A percentile compares a stretch with the other conserved stretches of the same genome.
Evolutionary conservation across 495 filamentous ascomycete genomes (phyloP).

Genomic region (Penicillium tannophilum): DNA sequence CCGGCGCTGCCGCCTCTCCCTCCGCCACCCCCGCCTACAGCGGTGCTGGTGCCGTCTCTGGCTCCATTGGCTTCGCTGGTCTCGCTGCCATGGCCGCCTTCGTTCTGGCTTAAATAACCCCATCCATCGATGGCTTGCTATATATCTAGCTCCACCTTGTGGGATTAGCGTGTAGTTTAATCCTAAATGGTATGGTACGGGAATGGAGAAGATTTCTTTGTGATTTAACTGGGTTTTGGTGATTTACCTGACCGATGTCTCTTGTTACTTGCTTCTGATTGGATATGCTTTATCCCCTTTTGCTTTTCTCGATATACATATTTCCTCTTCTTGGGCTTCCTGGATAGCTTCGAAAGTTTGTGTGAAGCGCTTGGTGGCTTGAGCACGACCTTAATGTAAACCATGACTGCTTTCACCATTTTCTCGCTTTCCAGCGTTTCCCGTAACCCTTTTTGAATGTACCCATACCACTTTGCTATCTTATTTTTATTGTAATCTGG

Average conservation of each 20-base stretch:
- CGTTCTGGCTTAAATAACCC: constrained; percentile 55
- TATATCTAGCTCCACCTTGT: constrained; percentile 13
- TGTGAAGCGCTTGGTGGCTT: constrained; percentile 48
- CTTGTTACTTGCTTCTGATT: constrained; percentile 30
- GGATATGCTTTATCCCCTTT: constrained; percentile 34
- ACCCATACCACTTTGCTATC: constrained; percentile 22
- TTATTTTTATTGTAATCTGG: constrained; percentile 20
- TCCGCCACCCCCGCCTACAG: constrained; percentile 44
- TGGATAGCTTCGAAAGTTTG: constrained; percentile 45
- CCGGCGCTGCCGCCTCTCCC: constrained; percentile 14
- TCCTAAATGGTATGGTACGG: constrained; percentile 7
- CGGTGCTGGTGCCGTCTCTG: constrained; percentile 50
- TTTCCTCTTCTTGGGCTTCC: constrained; percentile 38
- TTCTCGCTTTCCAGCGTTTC: constrained; percentile 31
- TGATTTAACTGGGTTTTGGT: constrained; percentile 40
- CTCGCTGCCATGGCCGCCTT: constrained; percentile 52
- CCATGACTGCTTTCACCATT: constrained; percentile 45
- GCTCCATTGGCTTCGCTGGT: constrained; percentile 52
- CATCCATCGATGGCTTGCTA: constrained; percentile 30
- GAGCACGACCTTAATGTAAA: constrained; percentile 52
- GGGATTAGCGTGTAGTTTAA: constrained; percentile 10
- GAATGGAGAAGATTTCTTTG: constrained; percentile 21
- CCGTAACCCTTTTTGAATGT: constrained; percentile 33
- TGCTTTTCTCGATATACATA: constrained; percentile 32
- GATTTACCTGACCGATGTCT: constrained; percentile 28